phyloP scores from a whole-genome alignment of 2,329 filamentous ascomycete species.

The Cladosporium halotolerans region DNA sequence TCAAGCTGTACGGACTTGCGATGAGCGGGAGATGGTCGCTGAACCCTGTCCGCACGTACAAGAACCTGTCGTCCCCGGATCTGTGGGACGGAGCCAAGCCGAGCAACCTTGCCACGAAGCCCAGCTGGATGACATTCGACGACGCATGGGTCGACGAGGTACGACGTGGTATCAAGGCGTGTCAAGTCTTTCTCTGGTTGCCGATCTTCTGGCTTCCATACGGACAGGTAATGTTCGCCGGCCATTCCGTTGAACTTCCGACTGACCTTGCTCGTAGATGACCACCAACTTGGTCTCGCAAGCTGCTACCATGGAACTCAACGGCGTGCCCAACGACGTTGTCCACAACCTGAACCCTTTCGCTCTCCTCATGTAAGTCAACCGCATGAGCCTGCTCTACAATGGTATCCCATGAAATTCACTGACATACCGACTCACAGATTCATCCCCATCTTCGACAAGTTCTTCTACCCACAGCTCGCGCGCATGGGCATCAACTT shows the following conservation, averaged over 20 bases:
- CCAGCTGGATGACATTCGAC: slow-evolving; percentile 69
- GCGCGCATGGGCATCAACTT: slow-evolving; percentile 34
- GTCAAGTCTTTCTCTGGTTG: slow-evolving; percentile 44
- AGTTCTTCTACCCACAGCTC: slow-evolving; percentile 38
- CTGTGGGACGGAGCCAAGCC: slow-evolving; percentile 37
- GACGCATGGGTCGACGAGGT: slow-evolving; percentile 70
- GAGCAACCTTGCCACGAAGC: slow-evolving; percentile 40
- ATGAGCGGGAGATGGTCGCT: slow-evolving; percentile 53
- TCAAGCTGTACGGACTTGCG: slow-evolving; percentile 54
- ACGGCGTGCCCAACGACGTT: slow-evolving; percentile 42
- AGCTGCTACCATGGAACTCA: slow-evolving; percentile 35
- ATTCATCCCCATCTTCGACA: slow-evolving; percentile 40
- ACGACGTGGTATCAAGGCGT: slow-evolving; percentile 59
- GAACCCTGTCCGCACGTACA: slow-evolving; percentile 55
- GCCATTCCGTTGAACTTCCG: slow-evolving; percentile 38
- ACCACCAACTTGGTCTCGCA: slow-evolving; percentile 44
- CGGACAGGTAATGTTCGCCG: slow-evolving; percentile 38
- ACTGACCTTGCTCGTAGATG: slow-evolving; percentile 44
- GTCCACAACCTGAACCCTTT: slow-evolving; percentile 35
- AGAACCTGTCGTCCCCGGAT: slow-evolving; percentile 44
- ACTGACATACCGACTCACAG: not conserved
- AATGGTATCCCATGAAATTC: not conserved
- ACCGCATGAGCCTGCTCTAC: not conserved
- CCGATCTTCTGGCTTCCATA: slow-evolving; percentile 57
- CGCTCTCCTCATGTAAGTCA: slow-evolving; percentile 37